phyloP scores from a whole-genome alignment of 345 rosid genomes.

The Reutealis trisperma region DNA sequence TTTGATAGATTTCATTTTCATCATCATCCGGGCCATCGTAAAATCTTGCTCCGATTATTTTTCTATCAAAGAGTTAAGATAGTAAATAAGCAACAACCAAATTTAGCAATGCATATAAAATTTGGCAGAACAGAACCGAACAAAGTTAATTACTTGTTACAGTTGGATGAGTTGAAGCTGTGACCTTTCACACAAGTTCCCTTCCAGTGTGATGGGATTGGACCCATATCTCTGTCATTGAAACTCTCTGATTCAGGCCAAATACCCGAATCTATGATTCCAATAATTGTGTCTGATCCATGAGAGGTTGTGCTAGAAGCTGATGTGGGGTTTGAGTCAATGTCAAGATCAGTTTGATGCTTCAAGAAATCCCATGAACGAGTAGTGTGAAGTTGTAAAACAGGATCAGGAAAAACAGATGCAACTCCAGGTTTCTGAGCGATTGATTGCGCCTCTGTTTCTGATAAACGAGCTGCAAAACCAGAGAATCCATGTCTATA shows the following conservation, averaged over 20 bases:
- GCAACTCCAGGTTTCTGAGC: slow-evolving; percentile 62
- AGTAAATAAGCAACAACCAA: not conserved
- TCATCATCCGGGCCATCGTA: slow-evolving; percentile 43
- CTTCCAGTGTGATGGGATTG: slow-evolving; percentile 66
- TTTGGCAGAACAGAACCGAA: not conserved
- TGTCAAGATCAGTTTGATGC: slow-evolving; percentile 50
- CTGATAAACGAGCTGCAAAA: slow-evolving; percentile 73
- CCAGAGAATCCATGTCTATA: slow-evolving; percentile 72
- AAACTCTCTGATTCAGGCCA: slow-evolving; percentile 94
- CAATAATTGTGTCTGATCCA: slow-evolving; percentile 56
- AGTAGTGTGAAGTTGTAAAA: slow-evolving; percentile 73
- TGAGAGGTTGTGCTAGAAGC: slow-evolving; percentile 25
- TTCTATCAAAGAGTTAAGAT: slow-evolving; percentile 34
- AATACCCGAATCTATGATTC: slow-evolving; percentile 76
- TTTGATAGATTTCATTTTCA: slow-evolving; percentile 15
- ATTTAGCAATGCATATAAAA: not conserved
- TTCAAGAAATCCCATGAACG: slow-evolving; percentile 94
- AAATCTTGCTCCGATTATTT: slow-evolving; percentile 78
- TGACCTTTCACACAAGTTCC: slow-evolving; percentile 59
- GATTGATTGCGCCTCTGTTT: slow-evolving; percentile 57
- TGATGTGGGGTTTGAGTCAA: slow-evolving; percentile 44
- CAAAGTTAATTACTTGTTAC: slow-evolving; percentile 51
- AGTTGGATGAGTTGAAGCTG: slow-evolving; percentile 52
- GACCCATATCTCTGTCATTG: slow-evolving; percentile 58
- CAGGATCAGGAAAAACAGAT: slow-evolving; percentile 69